phyloP scores from a whole-genome alignment of 352 stramenopile genomes.

The Phytophthora sp. region DNA sequence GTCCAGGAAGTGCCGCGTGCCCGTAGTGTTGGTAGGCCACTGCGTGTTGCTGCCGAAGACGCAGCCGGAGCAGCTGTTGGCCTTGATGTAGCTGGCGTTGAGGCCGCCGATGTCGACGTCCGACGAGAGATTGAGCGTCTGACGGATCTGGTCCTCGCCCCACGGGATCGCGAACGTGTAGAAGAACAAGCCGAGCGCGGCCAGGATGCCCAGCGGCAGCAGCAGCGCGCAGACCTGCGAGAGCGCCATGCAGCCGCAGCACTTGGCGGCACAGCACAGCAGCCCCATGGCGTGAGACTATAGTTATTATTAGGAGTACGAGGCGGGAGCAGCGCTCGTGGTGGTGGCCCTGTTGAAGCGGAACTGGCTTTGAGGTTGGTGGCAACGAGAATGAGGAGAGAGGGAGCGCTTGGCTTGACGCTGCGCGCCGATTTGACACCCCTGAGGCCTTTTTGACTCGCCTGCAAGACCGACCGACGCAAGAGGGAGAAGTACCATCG shows the following conservation, averaged over 20 bases:
- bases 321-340: conserved; percentile 16
- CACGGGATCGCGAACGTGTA: conserved; percentile 77
- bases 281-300: conserved; percentile 40
- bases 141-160: conserved; percentile 76
- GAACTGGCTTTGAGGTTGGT: conserved; percentile 36
- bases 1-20: conserved; percentile 76
- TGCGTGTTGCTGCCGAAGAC: conserved; percentile 84
- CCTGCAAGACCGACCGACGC: not conserved
- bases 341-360: conserved; percentile 28
- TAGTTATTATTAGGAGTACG: conserved; percentile 2
- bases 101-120: conserved; percentile 61
- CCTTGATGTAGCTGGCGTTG: conserved; percentile 50
- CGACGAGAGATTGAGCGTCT: conserved; percentile 49
- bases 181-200: conserved; percentile 63
- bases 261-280: conserved; percentile 66
- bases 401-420: not conserved
- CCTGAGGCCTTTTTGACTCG: not conserved
- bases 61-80: conserved; percentile 86
- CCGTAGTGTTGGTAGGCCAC: conserved; percentile 80
- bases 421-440: conserved; percentile 8
- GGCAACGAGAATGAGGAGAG: no score
- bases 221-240: conserved; percentile 73
- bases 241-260: conserved; percentile 78
- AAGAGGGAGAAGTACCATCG: conserved; percentile 7
- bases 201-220: conserved; percentile 58